A percentile compares a stretch with the other conserved stretches of the same genome.
Conservation (phyloP, 2,329 filamentous ascomycete species). For the Talaromyces sp. region DNA sequence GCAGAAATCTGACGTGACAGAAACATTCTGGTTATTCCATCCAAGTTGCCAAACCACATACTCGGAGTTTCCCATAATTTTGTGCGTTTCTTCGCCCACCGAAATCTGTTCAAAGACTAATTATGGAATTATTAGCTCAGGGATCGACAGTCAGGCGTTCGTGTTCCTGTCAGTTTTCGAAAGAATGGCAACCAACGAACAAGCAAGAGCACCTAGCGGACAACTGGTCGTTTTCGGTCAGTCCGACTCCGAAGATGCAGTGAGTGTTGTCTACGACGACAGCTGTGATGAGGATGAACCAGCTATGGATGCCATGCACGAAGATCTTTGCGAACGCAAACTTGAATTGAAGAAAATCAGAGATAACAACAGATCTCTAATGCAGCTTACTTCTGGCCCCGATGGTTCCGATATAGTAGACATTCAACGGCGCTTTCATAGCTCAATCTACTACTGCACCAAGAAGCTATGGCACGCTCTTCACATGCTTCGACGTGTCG, state of each 20-base stretch:
- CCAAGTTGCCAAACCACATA: background rate
- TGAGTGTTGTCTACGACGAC: background rate
- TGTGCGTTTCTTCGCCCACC: background rate
- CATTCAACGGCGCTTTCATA: background rate
- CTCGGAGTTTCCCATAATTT: background rate
- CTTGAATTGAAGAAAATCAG: background rate
- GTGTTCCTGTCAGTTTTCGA: background rate
- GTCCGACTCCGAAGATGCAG: background rate
- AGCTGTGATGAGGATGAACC: too few species aligned
- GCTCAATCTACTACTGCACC: background rate
- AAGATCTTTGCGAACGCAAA: background rate
- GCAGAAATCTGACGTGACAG: background rate
- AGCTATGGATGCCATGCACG: background rate
- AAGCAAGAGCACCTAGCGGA: rapidly evolving
- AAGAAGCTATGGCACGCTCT: too few species aligned
- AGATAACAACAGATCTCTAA: background rate
- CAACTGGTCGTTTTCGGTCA: background rate
- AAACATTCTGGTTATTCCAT: background rate
- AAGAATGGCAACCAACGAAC: background rate
- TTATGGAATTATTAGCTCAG: background rate
- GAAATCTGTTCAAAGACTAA: background rate
- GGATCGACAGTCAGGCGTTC: too few species aligned
- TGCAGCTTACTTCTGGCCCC: background rate
- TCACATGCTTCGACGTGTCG: too few species aligned
- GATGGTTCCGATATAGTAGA: background rate